These are phyloP conservation scores for Botryotinia narcissicola DNA, from an alignment of 2,329 filamentous ascomycete genomes.

Conservation along the genomic window DNA sequence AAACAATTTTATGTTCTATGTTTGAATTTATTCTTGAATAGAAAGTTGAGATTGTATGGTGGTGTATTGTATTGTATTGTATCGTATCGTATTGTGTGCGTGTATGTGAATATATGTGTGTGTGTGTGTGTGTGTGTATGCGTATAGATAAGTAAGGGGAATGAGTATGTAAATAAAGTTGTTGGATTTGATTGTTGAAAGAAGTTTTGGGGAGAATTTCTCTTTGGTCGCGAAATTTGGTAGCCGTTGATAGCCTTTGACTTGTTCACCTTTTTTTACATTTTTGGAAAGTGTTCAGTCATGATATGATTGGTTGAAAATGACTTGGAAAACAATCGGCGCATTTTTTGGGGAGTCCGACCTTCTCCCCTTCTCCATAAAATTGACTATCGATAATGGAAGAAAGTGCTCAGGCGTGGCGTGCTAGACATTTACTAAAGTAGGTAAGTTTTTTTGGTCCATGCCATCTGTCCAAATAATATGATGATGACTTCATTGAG, in stretches of 20 bases:
- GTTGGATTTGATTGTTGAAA: neutral
- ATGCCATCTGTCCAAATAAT: neutral
- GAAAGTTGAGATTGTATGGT: neutral
- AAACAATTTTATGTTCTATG: no score
- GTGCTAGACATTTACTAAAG: neutral
- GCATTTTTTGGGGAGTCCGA: neutral
- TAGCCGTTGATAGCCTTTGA: neutral
- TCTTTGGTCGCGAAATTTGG: constrained; percentile 13
- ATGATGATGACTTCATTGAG: neutral
- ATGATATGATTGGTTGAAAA: neutral
- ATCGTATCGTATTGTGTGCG: neutral
- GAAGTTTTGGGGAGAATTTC: neutral
- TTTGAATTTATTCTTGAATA: no score
- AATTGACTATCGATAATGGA: neutral
- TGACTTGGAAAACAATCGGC: neutral
- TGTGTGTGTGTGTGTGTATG: neutral
- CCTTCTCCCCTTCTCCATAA: neutral
- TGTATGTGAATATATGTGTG: neutral
- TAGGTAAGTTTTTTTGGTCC: no score
- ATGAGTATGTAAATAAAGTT: neutral
- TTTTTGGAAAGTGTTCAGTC: neutral
- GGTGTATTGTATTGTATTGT: neutral
- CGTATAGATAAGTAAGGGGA: neutral
- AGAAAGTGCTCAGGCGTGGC: neutral
- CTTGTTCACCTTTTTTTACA: neutral